These are phyloP conservation scores for Trichoderma sp. DNA, from an alignment of 2,329 filamentous ascomycete species.

Conservation along the genomic window DNA sequence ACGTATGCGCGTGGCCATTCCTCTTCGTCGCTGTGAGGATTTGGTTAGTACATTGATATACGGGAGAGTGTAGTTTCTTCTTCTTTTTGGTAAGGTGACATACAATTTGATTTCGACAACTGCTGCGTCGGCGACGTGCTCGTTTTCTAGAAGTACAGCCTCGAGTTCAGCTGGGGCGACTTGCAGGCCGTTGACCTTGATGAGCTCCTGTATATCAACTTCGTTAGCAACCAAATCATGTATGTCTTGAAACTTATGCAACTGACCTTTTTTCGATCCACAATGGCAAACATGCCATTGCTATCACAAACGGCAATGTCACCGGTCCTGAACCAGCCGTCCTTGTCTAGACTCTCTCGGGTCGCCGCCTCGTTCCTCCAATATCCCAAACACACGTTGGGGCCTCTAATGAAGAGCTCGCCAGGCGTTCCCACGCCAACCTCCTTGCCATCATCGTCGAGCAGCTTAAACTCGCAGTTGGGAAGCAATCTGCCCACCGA, in stretches of 20 bases:
- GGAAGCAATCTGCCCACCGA: constrained; percentile 52
- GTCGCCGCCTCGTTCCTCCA: constrained; percentile 57
- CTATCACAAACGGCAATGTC: constrained; percentile 52
- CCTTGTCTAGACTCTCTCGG: constrained; percentile 44
- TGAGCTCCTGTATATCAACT: constrained; percentile 46
- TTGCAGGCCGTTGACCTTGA: constrained; percentile 58
- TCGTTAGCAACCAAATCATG: neutral
- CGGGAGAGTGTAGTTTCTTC: neutral
- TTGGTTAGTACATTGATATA: neutral
- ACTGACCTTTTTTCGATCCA: constrained; percentile 47
- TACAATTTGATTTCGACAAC: constrained; percentile 52
- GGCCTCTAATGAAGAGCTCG: constrained; percentile 53
- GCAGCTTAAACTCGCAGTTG: constrained; percentile 52
- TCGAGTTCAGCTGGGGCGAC: constrained; percentile 60
- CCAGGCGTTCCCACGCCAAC: constrained; percentile 46
- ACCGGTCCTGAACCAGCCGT: constrained; percentile 59
- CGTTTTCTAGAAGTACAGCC: constrained; percentile 48
- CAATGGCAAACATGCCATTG: constrained; percentile 45
- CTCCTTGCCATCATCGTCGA: constrained; percentile 52
- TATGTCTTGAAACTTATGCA: neutral
- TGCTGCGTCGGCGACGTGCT: constrained; percentile 53
- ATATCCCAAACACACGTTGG: constrained; percentile 58
- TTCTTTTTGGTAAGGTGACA: constrained; percentile 15
- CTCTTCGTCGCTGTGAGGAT: constrained; percentile 37
- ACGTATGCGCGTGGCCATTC: constrained; percentile 55